Percentiles rank a stretch among this genome's conserved stretches.
phyloP scores from a whole-genome alignment of 345 rosid genomes.

The Euclidium syriacum region DNA sequence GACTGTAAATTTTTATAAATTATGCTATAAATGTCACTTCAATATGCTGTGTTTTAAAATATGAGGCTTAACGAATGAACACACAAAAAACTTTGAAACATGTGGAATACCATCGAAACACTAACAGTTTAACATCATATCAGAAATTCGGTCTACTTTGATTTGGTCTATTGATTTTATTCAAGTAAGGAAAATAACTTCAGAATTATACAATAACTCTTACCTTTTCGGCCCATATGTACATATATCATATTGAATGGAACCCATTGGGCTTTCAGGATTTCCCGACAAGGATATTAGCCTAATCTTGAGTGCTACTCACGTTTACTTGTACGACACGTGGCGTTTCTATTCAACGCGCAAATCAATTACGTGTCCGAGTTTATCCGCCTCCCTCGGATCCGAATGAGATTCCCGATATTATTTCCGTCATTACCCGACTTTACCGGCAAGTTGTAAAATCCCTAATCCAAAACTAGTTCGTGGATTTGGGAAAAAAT shows the following conservation, averaged over 20 bases:
- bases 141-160: background rate
- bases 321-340: conserved; percentile 14
- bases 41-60: background rate
- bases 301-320: background rate
- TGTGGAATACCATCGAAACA: too few species aligned
- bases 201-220: too few species aligned
- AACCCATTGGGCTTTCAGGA: background rate
- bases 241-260: too few species aligned
- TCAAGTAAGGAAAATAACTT: background rate
- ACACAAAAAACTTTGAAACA: too few species aligned
- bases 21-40: background rate
- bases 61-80: background rate
- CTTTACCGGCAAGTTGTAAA: background rate
- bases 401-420: conserved; percentile 9
- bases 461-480: conserved; percentile 12
- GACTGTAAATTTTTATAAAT: background rate
- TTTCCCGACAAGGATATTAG: too few species aligned
- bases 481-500: background rate
- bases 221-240: too few species aligned
- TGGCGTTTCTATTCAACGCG: background rate
- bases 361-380: conserved; percentile 22
- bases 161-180: background rate
- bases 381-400: background rate
- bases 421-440: background rate
- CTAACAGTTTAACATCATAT: too few species aligned